Percentiles rank a stretch among this genome's conserved stretches.
These are phyloP conservation scores for Mycosphaerella sp. DNA, from an alignment of 2,329 filamentous ascomycete species.

Conservation along the genomic window DNA sequence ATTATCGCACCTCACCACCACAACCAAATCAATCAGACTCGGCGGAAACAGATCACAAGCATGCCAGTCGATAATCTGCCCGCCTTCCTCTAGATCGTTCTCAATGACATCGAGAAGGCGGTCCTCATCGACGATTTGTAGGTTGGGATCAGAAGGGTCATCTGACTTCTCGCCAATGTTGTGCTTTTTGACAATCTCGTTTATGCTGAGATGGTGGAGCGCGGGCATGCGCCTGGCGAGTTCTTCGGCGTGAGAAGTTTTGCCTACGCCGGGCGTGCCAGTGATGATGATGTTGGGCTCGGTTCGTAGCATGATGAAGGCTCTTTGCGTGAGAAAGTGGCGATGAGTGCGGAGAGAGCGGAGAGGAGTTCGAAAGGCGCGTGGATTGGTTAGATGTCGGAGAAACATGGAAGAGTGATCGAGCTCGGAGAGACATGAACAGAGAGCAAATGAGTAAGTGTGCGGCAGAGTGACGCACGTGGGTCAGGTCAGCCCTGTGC, in stretches of 20 bases:
- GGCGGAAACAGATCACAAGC: constrained; percentile 92
- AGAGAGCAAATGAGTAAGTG: background rate
- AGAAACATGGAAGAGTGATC: constrained; percentile 12
- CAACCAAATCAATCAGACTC: constrained; percentile 90
- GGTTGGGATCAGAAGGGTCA: constrained; percentile 63
- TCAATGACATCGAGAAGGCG: constrained; percentile 85
- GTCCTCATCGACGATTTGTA: constrained; percentile 94
- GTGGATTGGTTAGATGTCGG: constrained; percentile 1
- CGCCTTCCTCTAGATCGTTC: constrained; percentile 68
- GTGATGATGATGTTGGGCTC: constrained; percentile 88
- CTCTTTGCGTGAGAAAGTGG: background rate
- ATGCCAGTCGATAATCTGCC: constrained; percentile 95
- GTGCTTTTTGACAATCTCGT: constrained; percentile 83
- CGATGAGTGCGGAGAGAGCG: background rate
- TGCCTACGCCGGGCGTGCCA: constrained; percentile 91
- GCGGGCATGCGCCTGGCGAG: constrained; percentile 65
- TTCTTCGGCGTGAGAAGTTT: constrained; percentile 84
- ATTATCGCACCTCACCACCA: constrained; percentile 80
- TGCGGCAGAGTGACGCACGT: constrained; percentile 4
- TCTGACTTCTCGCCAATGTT: constrained; percentile 84
- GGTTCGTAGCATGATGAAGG: constrained; percentile 36
- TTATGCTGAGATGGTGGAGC: constrained; percentile 78
- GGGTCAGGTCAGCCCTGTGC: background rate
- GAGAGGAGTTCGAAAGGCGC: constrained; percentile 2
- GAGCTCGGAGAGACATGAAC: background rate